Base-by-base conservation (phyloP, 345 rosid species). In the Murraya paniculata region DNA sequence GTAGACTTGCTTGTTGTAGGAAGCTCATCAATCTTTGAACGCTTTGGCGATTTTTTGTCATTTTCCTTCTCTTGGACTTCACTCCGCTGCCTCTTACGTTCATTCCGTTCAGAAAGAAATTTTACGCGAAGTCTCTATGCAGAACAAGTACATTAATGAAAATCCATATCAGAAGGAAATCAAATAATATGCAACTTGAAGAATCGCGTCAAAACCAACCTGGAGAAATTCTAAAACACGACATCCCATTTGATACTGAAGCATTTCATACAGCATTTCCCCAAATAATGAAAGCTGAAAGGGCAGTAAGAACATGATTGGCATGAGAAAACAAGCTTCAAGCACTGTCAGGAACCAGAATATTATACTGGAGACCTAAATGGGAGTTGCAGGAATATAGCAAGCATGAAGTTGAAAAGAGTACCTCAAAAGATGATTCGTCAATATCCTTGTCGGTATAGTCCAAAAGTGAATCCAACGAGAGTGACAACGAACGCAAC, bases 381-480 rank as follows among this genome's bases (percentile, higher is more conserved):
- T 64, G 41, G 48, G 38, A 76, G 36, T 25, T n/a, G 4, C 10
- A 35, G 50, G 58, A 48, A 71, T 9, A 25, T 28, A 18, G 64
- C 13, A 69, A 33, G 27, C 73, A 77, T 18, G 11, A 73, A 68
- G 65, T 69, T 66, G 74, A 61, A 72, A 41, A 78, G 24, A 59
- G 48, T 79, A 91, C 99, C 98, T 94, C 98, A 86, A 94, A 92
- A 80, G 94, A 88, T n/a, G 98, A 88, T 85, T 96, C 98, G 61
- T 96, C 98, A 70, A 88, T 79, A 77, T 94, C 97, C 87, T 91
- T 91, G 78, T 91, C 97, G 78, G 92, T 86, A 88, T 96, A 96
- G 78, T 91, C 98, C 93, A 92, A 82, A 76, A 96, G 97, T 7
- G 98, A 91, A 81, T 96, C 99, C 83, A 94, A 89, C 6, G 99